Conservation (phyloP, 192 early-diverging fungal species). For the Umbelopsis sp. region DNA sequence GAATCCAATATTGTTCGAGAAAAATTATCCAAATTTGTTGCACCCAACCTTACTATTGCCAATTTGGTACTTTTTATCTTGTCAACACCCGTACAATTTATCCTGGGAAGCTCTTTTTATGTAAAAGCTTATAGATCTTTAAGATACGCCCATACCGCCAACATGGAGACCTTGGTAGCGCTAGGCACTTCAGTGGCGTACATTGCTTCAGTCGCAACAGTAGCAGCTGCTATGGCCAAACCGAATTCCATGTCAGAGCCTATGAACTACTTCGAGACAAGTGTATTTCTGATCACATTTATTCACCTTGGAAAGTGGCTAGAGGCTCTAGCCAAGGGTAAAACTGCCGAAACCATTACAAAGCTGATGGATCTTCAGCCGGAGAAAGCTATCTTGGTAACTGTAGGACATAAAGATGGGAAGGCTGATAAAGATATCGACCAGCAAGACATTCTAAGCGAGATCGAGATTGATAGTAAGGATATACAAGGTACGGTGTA, state of each 20-base stretch:
- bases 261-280: slow-evolving; percentile 77
- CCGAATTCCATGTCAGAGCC: slow-evolving; percentile 26
- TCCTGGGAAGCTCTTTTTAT: slow-evolving; percentile 73
- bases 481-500: slow-evolving; percentile 58
- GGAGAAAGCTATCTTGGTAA: slow-evolving; percentile 65
- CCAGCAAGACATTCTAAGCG: slow-evolving; percentile 34
- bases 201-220: slow-evolving; percentile 58
- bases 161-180: slow-evolving; percentile 83
- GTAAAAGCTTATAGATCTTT: slow-evolving; percentile 64
- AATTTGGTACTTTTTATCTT: slow-evolving; percentile 61
- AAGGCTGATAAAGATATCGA: slow-evolving; percentile 22
- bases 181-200: slow-evolving; percentile 78
- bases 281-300: slow-evolving; percentile 77
- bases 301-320: slow-evolving; percentile 84
- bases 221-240: slow-evolving; percentile 50
- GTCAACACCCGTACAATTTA: slow-evolving; percentile 75
- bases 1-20: slow-evolving; percentile 44
- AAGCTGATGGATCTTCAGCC: slow-evolving; percentile 78
- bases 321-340: slow-evolving; percentile 77
- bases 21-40: slow-evolving; percentile 49
- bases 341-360: slow-evolving; percentile 77
- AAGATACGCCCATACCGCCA: slow-evolving; percentile 60
- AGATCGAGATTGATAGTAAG: slow-evolving; percentile 48
- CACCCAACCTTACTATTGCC: slow-evolving; percentile 55
- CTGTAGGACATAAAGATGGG: slow-evolving; percentile 30